Base-by-base conservation (phyloP, 1,284 basidiomycete genomes). In the Irpex lacteus region DNA sequence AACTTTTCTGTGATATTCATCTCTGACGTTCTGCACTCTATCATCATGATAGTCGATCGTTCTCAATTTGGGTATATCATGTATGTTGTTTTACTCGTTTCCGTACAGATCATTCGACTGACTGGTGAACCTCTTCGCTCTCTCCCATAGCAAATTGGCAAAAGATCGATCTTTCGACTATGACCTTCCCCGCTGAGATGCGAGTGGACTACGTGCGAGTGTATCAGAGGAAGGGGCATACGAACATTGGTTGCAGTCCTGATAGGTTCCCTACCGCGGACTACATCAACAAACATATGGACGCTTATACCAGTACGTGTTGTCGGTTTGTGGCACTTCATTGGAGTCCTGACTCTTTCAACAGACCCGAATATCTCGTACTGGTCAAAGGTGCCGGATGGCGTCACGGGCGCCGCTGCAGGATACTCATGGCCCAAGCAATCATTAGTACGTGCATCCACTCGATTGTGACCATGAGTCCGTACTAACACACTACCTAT, bases 161-260 rank as follows among this genome's bases (percentile, higher is more conserved):
- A 76, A 71, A 63, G 5, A 74, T 85, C 65, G 77, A 83, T 61
- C 71, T 77, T 47, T 59, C 68, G 6, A 76, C 76, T 34, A 73
- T 85, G 70, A 61, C 63, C 15, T 77, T 74, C 70, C 76, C 77
- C 7, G 66, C 71, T 26, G 70, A 73, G 36, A 82, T 87, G 82
- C 74, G 78, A 21, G 72, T 89, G 52, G 87, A 89, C 69, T 89
- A 87, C 67, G 80, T 89, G n/a, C 78, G 88, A 11, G 82, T 89
- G 15, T 87, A 86, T 69, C 84, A 83, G 68, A 74, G 81, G 54
- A 72, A 74, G 32, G 75, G 72, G 21, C 58, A 76, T 36, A 79
- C 77, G 19, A 84, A 82, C 67, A 73, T 88, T 26, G 85, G 85
- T 4, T 89, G 87, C 71, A 82, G 85, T 68, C 86, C 87, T 2